A percentile compares a stretch with the other conserved stretches of the same genome.
Conservation (phyloP, 257 asterid species). For the Nicotiana paniculata region DNA sequence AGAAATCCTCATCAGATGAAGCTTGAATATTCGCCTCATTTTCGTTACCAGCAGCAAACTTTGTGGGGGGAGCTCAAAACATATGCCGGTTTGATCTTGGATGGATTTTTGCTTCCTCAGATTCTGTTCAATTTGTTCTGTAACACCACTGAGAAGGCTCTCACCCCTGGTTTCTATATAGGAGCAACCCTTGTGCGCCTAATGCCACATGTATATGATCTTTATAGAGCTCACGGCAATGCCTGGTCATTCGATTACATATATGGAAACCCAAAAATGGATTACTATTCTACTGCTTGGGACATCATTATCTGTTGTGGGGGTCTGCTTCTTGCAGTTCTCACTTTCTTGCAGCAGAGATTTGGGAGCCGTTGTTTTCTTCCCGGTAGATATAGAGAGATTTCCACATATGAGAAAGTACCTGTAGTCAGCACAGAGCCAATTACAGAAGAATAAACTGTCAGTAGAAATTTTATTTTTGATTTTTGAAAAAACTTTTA, state of each 20-base stretch:
- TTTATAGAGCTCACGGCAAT: slow-evolving; percentile 53
- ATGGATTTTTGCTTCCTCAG: slow-evolving; percentile 82
- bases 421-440: slow-evolving; percentile 44
- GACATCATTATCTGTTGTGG: slow-evolving; percentile 55
- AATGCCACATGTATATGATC: slow-evolving; percentile 75
- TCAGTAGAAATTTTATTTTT: neutral
- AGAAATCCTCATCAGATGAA: slow-evolving; percentile 30
- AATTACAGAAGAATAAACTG: slow-evolving; percentile 1
- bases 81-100: slow-evolving; percentile 61
- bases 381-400: slow-evolving; percentile 44
- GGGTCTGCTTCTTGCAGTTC: slow-evolving; percentile 39
- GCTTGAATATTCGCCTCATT: neutral
- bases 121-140: slow-evolving; percentile 56
- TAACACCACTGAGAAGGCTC: slow-evolving; percentile 49
- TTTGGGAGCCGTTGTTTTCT: slow-evolving; percentile 67
- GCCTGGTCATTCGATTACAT: slow-evolving; percentile 44
- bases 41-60: slow-evolving; percentile 18
- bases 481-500: neutral
- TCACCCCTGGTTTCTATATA: slow-evolving; percentile 50
- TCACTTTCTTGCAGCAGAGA: slow-evolving; percentile 73
- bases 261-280: slow-evolving; percentile 74
- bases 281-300: slow-evolving; percentile 79
- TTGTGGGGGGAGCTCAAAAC: slow-evolving; percentile 71
- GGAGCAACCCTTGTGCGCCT: slow-evolving; percentile 71
- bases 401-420: slow-evolving; percentile 54